Conservation (phyloP, 257 asterid species). For the Solanum lycopersicoides region DNA sequence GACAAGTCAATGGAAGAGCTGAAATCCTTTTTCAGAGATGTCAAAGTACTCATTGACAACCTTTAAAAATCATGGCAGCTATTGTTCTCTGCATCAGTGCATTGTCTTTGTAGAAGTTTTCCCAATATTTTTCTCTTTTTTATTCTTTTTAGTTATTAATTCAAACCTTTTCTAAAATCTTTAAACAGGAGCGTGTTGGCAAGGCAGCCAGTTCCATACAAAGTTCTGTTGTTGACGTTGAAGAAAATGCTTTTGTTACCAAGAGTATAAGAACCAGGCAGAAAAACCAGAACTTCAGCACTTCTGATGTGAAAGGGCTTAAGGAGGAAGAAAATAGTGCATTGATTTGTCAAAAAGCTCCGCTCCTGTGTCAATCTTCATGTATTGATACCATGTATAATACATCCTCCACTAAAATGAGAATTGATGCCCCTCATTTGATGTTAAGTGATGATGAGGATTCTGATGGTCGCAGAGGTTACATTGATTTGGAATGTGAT, state of each 20-base stretch:
- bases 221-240: conserved; percentile 24
- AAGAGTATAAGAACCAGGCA: conserved; percentile 11
- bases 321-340: conserved; percentile 18
- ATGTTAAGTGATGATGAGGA: conserved; percentile 20
- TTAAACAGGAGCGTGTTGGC: conserved; percentile 50
- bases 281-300: conserved; percentile 19
- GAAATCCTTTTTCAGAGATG: conserved; percentile 65
- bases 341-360: conserved; percentile 17
- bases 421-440: conserved; percentile 10
- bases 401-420: conserved; percentile 11
- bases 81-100: background rate
- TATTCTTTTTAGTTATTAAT: background rate
- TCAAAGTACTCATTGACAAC: conserved; percentile 40
- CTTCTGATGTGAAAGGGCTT: conserved; percentile 13
- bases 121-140: background rate
- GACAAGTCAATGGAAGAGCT: conserved; percentile 60
- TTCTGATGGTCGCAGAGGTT: conserved; percentile 13
- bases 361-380: conserved; percentile 20
- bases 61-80: background rate
- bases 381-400: conserved; percentile 11
- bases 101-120: background rate
- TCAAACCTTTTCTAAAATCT: background rate
- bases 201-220: conserved; percentile 17
- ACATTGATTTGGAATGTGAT: conserved; percentile 55
- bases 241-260: conserved; percentile 19